These are phyloP conservation scores for Veloboletus limbatus DNA, from an alignment of 1,284 basidiomycete genomes.

Conservation along the genomic window DNA sequence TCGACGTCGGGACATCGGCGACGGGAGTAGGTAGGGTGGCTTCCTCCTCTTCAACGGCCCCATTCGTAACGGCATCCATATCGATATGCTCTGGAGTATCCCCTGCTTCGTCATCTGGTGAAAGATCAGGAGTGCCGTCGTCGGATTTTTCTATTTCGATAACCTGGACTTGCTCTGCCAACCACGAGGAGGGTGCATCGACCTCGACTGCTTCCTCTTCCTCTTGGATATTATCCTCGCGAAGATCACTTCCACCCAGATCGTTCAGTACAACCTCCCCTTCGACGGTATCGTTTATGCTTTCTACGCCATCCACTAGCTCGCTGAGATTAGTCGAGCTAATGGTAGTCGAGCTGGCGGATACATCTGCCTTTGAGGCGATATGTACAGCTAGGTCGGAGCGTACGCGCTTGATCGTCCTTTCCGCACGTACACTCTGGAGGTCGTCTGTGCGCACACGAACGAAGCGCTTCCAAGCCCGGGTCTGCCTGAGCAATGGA, in stretches of 20 bases:
- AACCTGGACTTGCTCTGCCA: conserved; percentile 17
- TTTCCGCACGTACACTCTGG: conserved; percentile 80
- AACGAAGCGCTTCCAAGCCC: conserved; percentile 84
- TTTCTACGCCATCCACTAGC: conserved; percentile 31
- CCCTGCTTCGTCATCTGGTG: conserved; percentile 23
- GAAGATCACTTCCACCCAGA: conserved; percentile 13
- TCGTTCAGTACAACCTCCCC: conserved; percentile 21
- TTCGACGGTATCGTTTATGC: conserved; percentile 28
- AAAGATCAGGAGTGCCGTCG: conserved; percentile 17
- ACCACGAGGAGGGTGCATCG: conserved; percentile 12
- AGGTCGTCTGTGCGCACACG: conserved; percentile 82
- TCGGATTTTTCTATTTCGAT: conserved; percentile 28
- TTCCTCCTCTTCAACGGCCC: conserved; percentile 28
- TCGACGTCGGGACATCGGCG: conserved; percentile 35
- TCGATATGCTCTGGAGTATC: conserved; percentile 21
- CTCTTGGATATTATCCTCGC: conserved; percentile 33
- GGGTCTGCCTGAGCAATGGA: conserved; percentile 55
- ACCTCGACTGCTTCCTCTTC: conserved; percentile 31
- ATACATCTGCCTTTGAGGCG: conserved; percentile 31
- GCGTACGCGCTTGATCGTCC: conserved; percentile 82
- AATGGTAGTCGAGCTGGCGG: conserved; percentile 22
- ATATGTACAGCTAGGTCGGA: conserved; percentile 78
- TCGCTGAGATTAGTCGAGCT: conserved; percentile 31
- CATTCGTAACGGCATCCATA: conserved; percentile 23
- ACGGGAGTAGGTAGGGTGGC: conserved; percentile 39